A percentile compares a stretch with the other conserved stretches of the same genome.
These are phyloP conservation scores for Ilex aquifolium DNA, from an alignment of 257 asterid species.

Conservation along the genomic window DNA sequence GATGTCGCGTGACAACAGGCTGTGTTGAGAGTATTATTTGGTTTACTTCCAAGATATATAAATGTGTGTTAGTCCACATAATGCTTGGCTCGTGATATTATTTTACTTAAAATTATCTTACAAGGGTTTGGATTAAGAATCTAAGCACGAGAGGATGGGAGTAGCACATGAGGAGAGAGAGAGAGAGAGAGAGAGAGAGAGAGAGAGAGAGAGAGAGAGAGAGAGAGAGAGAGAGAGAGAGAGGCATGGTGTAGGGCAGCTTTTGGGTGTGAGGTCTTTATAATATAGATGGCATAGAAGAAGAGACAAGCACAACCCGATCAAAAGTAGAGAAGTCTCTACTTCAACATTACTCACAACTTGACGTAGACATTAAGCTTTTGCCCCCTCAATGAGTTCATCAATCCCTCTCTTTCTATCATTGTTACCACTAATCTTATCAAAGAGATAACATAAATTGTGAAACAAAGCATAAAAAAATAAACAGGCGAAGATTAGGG, in stretches of 20 bases:
- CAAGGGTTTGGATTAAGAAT: conserved; percentile 46
- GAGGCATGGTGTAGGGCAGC: not conserved
- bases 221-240: not conserved
- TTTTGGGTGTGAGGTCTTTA: not conserved
- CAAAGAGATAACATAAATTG: too few relatives aligned
- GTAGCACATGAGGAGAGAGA: conserved; percentile 23
- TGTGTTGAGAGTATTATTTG: conserved; percentile 24
- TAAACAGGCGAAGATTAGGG: too few relatives aligned
- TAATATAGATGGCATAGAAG: too few relatives aligned
- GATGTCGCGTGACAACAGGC: conserved; percentile 66
- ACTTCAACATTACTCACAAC: not conserved
- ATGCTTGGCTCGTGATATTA: not conserved
- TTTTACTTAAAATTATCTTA: conserved; percentile 9
- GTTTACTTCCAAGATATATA: too few relatives aligned
- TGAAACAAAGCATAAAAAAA: too few relatives aligned
- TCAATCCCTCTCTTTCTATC: too few relatives aligned
- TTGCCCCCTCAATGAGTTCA: too few relatives aligned
- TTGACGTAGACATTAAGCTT: not conserved
- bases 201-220: not conserved
- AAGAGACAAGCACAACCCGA: not conserved
- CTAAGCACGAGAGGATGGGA: conserved; percentile 31
- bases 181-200: too few relatives aligned
- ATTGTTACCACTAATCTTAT: too few relatives aligned
- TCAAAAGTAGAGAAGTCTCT: not conserved
- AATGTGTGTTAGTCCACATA: too few relatives aligned